A percentile compares a stretch with the other conserved stretches of the same genome.
Evolutionary conservation across 495 filamentous ascomycete genomes (phyloP).

Genomic region (Penicillium longicatenatum): DNA sequence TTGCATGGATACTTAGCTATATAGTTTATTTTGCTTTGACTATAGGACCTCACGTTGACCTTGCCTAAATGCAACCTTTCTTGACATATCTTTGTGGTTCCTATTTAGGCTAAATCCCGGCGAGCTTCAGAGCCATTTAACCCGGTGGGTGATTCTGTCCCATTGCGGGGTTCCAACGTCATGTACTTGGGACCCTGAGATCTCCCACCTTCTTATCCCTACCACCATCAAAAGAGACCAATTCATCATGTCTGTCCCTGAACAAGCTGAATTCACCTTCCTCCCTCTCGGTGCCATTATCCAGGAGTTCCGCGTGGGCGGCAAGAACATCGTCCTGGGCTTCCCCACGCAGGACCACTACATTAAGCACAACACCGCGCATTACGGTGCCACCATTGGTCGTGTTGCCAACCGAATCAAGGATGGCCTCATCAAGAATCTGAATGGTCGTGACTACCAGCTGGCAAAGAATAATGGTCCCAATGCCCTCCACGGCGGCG

Average conservation of each 20-base stretch:
- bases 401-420: conserved; percentile 87
- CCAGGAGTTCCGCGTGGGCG: conserved; percentile 75
- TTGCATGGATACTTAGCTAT: no score
- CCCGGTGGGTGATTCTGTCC: conserved; percentile 21
- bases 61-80: neutral
- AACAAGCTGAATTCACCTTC: conserved; percentile 58
- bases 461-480: conserved; percentile 73
- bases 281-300: conserved; percentile 86
- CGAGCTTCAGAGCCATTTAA: neutral
- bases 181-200: conserved; percentile 13
- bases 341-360: conserved; percentile 78
- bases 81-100: neutral
- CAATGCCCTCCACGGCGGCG: conserved; percentile 83
- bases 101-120: conserved; percentile 3
- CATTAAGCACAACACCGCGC: conserved; percentile 68
- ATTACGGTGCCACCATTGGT: conserved; percentile 92
- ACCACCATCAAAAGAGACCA: neutral
- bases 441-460: conserved; percentile 72
- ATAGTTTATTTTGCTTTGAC: no score
- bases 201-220: conserved; percentile 7
- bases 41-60: neutral
- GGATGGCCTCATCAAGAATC: conserved; percentile 63
- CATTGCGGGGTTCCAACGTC: conserved; percentile 32
- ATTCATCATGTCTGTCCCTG: conserved; percentile 24
- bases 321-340: conserved; percentile 81